Conservation (phyloP, 257 asterid genomes). For the Gentiana dahurica region DNA sequence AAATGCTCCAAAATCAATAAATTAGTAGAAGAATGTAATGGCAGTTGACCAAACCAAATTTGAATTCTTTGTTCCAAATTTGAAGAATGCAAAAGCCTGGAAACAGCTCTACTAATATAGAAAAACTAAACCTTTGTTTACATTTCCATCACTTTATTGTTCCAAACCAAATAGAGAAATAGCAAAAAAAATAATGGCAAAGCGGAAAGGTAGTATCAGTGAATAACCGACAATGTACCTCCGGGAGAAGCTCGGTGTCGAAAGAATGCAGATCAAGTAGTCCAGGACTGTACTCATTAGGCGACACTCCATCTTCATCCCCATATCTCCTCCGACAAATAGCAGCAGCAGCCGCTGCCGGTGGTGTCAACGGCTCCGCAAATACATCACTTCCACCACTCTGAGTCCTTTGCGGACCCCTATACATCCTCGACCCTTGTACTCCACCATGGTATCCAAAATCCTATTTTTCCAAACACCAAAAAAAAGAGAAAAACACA, state of each 20-base stretch:
- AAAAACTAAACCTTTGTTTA: no score
- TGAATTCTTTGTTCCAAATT: no score
- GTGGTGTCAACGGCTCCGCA: conserved; percentile 75
- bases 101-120: no score
- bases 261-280: conserved; percentile 91
- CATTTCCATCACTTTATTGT: no score
- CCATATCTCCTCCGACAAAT: conserved; percentile 33
- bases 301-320: conserved; percentile 45
- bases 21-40: no score
- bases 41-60: no score
- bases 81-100: no score
- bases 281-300: conserved; percentile 84
- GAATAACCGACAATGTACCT: conserved; percentile 29
- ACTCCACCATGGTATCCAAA: conserved; percentile 53
- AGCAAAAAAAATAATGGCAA: no score
- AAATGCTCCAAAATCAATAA: no score
- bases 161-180: no score
- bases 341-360: conserved; percentile 15
- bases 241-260: conserved; percentile 84
- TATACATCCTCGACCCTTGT: conserved; percentile 53
- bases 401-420: conserved; percentile 39
- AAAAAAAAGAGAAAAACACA: background rate
- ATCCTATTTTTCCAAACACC: conserved; percentile 29
- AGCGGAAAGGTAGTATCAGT: background rate
- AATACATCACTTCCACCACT: conserved; percentile 54